phyloP scores from a whole-genome alignment of 2,329 filamentous ascomycete species.

The Annulohypoxylon truncatum region DNA sequence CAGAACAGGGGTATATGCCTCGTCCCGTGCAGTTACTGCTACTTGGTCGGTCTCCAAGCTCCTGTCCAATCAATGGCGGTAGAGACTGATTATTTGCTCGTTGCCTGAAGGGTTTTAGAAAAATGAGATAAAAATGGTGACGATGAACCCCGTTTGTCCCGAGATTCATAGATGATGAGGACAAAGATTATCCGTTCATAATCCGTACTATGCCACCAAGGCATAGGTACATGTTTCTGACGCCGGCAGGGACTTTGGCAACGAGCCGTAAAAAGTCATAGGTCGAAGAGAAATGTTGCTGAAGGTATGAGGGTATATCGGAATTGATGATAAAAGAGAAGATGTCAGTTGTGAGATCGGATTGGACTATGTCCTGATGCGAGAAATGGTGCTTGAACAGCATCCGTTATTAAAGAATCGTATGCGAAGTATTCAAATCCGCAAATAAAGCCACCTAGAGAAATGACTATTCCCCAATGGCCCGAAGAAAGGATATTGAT shows the following conservation, averaged over 20 bases:
- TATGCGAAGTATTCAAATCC: neutral
- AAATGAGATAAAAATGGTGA: neutral
- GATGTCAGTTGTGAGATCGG: conserved; percentile 10
- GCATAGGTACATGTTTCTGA: conserved; percentile 19
- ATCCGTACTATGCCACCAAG: conserved; percentile 18
- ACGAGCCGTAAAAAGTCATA: conserved; percentile 18
- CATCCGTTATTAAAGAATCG: conserved; percentile 13
- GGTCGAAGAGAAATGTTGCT: conserved; percentile 32
- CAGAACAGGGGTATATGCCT: neutral
- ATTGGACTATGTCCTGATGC: conserved; percentile 4
- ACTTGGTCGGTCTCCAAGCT: conserved; percentile 30
- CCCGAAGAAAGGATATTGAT: conserved; percentile 9
- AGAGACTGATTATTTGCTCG: conserved; percentile 27
- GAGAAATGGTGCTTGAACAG: conserved; percentile 16
- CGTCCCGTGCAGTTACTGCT: neutral
- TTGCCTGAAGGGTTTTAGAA: conserved; percentile 21
- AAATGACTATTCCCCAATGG: neutral
- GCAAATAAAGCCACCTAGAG: neutral
- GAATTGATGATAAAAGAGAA: conserved; percentile 31
- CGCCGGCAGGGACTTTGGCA: conserved; percentile 2
- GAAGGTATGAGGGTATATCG: conserved; percentile 35
- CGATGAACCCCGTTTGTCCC: neutral
- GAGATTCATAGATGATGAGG: conserved; percentile 12
- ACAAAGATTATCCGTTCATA: neutral
- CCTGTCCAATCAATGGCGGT: conserved; percentile 38